phyloP scores from a whole-genome alignment of 148 eudicot species.

The Linanthus parryae region DNA sequence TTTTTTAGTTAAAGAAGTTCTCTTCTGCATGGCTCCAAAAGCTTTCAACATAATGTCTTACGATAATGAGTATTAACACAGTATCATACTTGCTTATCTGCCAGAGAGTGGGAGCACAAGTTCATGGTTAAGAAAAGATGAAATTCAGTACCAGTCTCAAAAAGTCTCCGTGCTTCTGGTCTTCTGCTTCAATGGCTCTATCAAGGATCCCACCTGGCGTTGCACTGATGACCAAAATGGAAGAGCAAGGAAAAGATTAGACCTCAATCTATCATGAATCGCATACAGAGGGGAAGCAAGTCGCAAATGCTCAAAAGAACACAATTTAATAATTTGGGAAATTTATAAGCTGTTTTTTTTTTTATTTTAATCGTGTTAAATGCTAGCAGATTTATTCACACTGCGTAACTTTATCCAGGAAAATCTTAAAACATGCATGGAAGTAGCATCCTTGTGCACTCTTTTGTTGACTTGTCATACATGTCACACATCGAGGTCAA shows the following conservation, averaged over 20 bases:
- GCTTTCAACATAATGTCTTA: too few species aligned
- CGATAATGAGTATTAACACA: too few species aligned
- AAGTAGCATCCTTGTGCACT: too few species aligned
- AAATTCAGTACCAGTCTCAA: not conserved
- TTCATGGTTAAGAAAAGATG: not conserved
- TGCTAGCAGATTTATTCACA: not conserved
- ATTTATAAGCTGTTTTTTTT: not conserved
- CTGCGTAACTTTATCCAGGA: not conserved
- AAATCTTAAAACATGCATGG: too few species aligned
- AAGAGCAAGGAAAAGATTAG: not conserved
- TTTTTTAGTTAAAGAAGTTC: too few species aligned
- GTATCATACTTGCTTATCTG: too few species aligned
- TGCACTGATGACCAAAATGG: conserved; percentile 16
- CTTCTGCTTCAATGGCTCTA: conserved; percentile 44
- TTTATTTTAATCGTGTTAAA: not conserved
- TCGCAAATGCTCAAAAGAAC: too few species aligned
- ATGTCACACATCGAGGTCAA: too few species aligned
- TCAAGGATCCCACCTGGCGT: conserved; percentile 38
- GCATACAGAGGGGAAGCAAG: too few species aligned
- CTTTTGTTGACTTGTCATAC: too few species aligned
- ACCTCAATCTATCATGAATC: too few species aligned
- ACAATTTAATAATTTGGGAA: conserved; percentile 2
- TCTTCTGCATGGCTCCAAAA: too few species aligned
- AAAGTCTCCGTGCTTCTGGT: conserved; percentile 32
- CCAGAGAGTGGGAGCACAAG: not conserved